These are phyloP conservation scores for Hypericum androsaemum DNA, from an alignment of 345 rosid species.

Conservation along the genomic window DNA sequence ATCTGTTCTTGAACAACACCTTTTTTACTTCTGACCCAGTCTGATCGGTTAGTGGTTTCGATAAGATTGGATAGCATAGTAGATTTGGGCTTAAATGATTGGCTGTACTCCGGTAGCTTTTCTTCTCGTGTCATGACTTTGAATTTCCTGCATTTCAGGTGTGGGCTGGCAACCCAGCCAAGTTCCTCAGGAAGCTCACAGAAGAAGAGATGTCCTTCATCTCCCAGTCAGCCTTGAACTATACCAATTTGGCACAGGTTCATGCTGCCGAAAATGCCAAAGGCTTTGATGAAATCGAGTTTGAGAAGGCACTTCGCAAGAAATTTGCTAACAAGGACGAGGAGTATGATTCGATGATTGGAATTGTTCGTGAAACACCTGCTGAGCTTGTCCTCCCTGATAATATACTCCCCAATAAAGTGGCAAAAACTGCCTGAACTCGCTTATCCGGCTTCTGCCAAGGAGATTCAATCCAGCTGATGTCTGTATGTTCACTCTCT, in stretches of 20 bases:
- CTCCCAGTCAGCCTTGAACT: constrained; percentile 66
- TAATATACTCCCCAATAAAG: constrained; percentile 45
- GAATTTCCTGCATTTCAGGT: constrained; percentile 32
- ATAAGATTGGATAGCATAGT: not conserved
- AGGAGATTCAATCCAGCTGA: constrained; percentile 13
- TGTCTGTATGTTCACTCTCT: no score
- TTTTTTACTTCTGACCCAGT: no score
- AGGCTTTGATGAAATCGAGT: constrained; percentile 68
- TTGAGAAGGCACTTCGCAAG: constrained; percentile 85
- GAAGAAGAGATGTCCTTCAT: constrained; percentile 64
- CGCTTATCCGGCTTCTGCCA: constrained; percentile 7
- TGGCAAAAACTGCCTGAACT: constrained; percentile 26
- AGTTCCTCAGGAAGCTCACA: constrained; percentile 76
- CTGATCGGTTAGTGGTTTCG: no score
- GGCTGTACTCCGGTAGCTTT: no score
- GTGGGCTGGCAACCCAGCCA: constrained; percentile 98
- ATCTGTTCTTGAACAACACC: no score
- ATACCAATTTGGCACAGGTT: constrained; percentile 74
- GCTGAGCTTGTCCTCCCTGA: constrained; percentile 69
- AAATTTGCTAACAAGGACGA: constrained; percentile 56
- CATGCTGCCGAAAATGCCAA: constrained; percentile 93
- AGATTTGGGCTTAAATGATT: not conserved
- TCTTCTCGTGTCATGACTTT: not conserved
- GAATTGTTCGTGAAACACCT: constrained; percentile 72
- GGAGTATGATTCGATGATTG: constrained; percentile 72